Evolutionary conservation across 2,329 filamentous ascomycete species (phyloP), one percentile per base, ranked within the genome.

Genomic region (Colletotrichum trifolii): DNA sequence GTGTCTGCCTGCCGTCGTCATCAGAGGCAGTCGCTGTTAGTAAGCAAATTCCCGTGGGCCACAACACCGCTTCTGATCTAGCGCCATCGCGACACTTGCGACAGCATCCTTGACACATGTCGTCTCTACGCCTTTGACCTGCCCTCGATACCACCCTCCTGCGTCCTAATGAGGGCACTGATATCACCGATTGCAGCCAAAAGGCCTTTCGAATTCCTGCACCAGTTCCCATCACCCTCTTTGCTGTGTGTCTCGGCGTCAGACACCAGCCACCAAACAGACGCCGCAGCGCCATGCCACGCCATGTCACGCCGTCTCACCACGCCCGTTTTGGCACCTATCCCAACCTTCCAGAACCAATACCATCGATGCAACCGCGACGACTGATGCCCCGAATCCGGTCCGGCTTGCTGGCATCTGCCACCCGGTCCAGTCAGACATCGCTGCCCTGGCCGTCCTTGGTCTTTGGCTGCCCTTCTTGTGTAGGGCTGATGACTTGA

Each of bases 401-500:
- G 40, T 7, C 48, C n/a, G 39, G 33, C 15, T 45, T 48, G 15
- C 12, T 33, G 45, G 13, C 25, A 40, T 9, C 38, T 9, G 38
- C 9, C 38, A 40, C 9, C 38, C 38, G 9, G 38, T 13, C 38
- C 13, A 40, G 9, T 10, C 9, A 40, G 38, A 4, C 25, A 25
- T 25, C 25, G 38, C 13, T 40, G 6, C 38, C 9, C 13, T 10
- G 9, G 6, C 38, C 33, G 17, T 38, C 34, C 50, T 35, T 53
- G 43, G 45, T 43, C 13, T 13, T 11, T 25, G 25, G 36, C 40
- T 35, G 38, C 38, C 45, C 10, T 46, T 40, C 40, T 17, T 40
- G 17, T 49, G 52, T 62, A 65, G 52, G 62, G 62, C 62, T 65
- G 62, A 25, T 25, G 25, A 65, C 62, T 36, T 36, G 59, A 36